phyloP scores from a whole-genome alignment of 371 early-diverging fungal genomes.

The Mortierella sp. region DNA sequence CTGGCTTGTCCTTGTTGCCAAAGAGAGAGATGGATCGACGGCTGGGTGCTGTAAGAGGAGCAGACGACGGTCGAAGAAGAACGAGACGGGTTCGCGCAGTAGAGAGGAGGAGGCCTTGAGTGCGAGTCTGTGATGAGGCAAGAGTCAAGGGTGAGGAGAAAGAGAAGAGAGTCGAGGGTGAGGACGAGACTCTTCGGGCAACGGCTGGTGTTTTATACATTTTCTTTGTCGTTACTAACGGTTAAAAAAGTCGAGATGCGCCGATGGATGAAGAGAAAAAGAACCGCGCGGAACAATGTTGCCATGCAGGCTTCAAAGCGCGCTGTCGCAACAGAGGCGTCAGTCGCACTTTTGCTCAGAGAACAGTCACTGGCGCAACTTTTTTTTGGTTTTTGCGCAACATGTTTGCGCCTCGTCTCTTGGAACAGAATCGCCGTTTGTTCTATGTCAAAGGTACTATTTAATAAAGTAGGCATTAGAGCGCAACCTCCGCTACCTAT shows the following conservation, averaged over 20 bases:
- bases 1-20: neutral
- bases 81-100: neutral
- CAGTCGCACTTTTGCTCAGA: neutral
- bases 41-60: neutral
- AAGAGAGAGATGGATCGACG: slow-evolving; percentile 10
- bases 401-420: too few relatives aligned
- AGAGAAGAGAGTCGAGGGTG: neutral
- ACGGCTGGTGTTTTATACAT: neutral
- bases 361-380: neutral
- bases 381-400: too few relatives aligned
- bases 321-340: neutral
- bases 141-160: neutral
- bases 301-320: neutral
- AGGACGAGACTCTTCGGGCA: neutral
- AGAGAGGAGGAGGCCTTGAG: neutral
- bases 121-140: neutral
- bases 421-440: too few relatives aligned
- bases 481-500: neutral
- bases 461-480: neutral
- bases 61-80: neutral
- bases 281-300: neutral
- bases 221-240: neutral
- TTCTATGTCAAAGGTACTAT: neutral
- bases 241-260: neutral
- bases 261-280: neutral